Base-by-base conservation (phyloP, 164 flowering plant species). In the Tinospora cordifolia region DNA sequence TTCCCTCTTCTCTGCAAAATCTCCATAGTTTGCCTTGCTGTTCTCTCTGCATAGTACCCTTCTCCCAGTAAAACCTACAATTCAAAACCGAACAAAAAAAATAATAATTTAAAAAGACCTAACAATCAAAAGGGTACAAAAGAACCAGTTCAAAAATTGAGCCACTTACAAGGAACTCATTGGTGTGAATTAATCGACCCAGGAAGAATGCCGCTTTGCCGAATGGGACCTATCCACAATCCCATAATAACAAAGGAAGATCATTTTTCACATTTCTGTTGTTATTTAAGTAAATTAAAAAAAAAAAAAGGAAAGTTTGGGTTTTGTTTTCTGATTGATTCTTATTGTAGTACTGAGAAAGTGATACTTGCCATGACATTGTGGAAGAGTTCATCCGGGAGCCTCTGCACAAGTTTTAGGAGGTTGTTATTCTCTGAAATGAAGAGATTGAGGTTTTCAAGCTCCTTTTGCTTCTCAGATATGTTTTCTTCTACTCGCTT, bases 151-250 rank as follows among this genome's bases (percentile, higher is more conserved):
- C 38, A 26, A 46, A 54, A 68, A 38, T 5, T 1, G n/a, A 57
- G n/a, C 40, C 9, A 54, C 65, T 65, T 83, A 88, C 97, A 84
- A 84, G 62, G 63, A 90, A 85, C 79, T 92, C 97, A 69, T 94
- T 94, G 9, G 97, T 90, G 77, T 94, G 97, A 60, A 90, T 79
- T 79, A 94, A 73, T 39, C 84, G 87, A 21, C 98, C 98, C 6
- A 97, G 97, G 57, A 92, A 94, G 72, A 94, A 94, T 0, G 97
- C 98, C 0, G 87, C 93, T 77, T 86, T 86, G 2, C 98, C 97
- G 77, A 90, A 92, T 0, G 98, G 98, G 51, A 91, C 96, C 98
- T 90, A 66, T 49, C 57, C 21, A 40, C 10, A 44, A 49, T 73
- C 24, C 21, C 47, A 58, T 7, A 15, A 2, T 24, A 67, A 9